These are phyloP conservation scores for Apiotrichum brassicae DNA, from an alignment of 1,284 basidiomycete species.

Conservation along the genomic window DNA sequence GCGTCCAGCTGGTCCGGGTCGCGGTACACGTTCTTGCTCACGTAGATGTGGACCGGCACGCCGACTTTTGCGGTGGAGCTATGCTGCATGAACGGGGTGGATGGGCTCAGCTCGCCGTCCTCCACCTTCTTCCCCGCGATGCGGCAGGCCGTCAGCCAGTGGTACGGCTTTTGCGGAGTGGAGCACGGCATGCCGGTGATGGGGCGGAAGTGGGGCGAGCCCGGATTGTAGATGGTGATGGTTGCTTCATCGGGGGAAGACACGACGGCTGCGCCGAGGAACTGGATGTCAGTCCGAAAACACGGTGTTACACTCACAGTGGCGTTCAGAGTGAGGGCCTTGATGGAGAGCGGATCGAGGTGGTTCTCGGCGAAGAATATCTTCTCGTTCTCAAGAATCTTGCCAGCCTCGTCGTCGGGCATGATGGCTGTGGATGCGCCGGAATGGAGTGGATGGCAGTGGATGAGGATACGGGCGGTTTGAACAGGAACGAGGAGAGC, in stretches of 20 bases:
- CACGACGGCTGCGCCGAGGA: conserved; percentile 1
- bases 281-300: background rate
- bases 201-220: background rate
- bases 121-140: background rate
- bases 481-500: no score
- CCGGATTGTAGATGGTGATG: conserved; percentile 6
- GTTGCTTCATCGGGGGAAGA: background rate
- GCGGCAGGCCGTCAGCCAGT: conserved; percentile 30
- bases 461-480: no score
- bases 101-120: conserved; percentile 7
- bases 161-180: conserved; percentile 21
- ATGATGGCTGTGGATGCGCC: no score
- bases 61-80: background rate
- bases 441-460: no score
- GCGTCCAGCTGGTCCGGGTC: conserved; percentile 13
- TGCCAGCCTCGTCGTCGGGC: background rate
- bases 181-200: background rate
- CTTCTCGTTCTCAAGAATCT: background rate
- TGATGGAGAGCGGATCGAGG: background rate
- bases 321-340: background rate
- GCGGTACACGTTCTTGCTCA: conserved; percentile 30
- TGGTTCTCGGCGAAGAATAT: background rate
- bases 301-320: conserved; percentile 5
- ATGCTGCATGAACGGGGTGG: conserved; percentile 4
- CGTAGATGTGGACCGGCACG: conserved; percentile 29